Percentiles rank a stretch among this genome's conserved stretches.
Evolutionary conservation across 202 grass and related monocot species (phyloP).

Genomic region (Schoenoplectus tabernaemontani): DNA sequence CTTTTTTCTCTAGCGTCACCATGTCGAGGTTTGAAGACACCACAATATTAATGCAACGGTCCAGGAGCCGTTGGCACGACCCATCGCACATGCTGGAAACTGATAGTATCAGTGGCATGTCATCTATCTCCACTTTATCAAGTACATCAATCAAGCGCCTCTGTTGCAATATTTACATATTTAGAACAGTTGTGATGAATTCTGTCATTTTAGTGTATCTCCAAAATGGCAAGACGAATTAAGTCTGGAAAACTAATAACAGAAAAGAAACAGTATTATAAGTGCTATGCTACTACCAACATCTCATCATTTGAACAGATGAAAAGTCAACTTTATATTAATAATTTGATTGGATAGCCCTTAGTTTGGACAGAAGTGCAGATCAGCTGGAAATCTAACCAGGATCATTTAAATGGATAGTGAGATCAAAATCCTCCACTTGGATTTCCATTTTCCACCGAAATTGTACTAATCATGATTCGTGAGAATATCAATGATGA

Average conservation of each 20-base stretch:
- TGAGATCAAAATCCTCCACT: neutral
- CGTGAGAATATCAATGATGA: neutral
- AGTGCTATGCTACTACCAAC: neutral
- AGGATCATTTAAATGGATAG: neutral
- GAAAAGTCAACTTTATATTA: neutral
- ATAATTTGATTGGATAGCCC: neutral
- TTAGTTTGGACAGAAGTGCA: neutral
- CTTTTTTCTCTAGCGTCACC: slow-evolving; percentile 58
- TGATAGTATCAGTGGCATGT: slow-evolving; percentile 62
- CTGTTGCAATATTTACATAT: slow-evolving; percentile 31
- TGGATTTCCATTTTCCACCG: neutral
- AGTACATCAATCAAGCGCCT: slow-evolving; percentile 77
- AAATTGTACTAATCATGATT: neutral
- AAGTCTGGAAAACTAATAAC: neutral
- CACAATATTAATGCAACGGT: slow-evolving; percentile 60
- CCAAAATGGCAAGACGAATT: neutral
- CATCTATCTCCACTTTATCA: slow-evolving; percentile 55
- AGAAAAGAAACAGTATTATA: neutral
- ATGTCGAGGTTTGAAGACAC: slow-evolving; percentile 54
- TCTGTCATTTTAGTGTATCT: neutral
- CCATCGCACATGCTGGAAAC: slow-evolving; percentile 56
- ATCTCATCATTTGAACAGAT: neutral
- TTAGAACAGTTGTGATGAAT: neutral
- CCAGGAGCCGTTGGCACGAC: slow-evolving; percentile 44
- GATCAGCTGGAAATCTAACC: neutral